Percentiles rank a stretch among this genome's conserved stretches.
These are phyloP conservation scores for Penicillium lividum DNA, from an alignment of 495 filamentous ascomycete species.

Conservation along the genomic window DNA sequence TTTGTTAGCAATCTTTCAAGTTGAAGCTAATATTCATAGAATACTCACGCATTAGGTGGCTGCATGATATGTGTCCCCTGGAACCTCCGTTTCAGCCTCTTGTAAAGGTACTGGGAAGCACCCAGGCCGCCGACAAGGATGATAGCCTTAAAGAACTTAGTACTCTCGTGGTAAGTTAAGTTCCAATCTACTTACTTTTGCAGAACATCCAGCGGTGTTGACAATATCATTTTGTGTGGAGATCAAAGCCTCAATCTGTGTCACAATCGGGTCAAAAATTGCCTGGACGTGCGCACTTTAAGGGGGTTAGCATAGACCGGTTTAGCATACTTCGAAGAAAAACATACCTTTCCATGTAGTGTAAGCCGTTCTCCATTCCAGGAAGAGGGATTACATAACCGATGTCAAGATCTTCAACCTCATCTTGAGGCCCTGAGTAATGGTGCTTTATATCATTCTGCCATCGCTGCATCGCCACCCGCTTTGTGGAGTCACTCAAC, in stretches of 20 bases:
- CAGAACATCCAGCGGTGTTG: not conserved
- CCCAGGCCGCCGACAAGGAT: conserved; percentile 75
- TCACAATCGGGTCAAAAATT: conserved; percentile 60
- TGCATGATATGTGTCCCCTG: conserved; percentile 56
- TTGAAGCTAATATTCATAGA: not conserved
- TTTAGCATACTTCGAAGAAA: not conserved
- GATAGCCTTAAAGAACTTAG: conserved; percentile 40
- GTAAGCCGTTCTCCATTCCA: conserved; percentile 22
- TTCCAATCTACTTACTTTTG: conserved; percentile 17
- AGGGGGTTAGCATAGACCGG: not conserved
- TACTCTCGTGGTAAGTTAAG: conserved; percentile 2
- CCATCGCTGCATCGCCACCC: conserved; percentile 21
- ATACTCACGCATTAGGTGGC: conserved; percentile 54
- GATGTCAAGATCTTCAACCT: conserved; percentile 7
- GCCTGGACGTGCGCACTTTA: conserved; percentile 41
- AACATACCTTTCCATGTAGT: conserved; percentile 23
- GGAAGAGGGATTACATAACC: conserved; percentile 23
- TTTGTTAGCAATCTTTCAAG: not conserved
- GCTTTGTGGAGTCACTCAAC: conserved; percentile 6
- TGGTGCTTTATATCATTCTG: conserved; percentile 27
- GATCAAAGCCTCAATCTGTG: conserved; percentile 59
- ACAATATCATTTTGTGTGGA: conserved; percentile 55
- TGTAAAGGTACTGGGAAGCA: conserved; percentile 64
- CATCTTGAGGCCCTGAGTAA: conserved; percentile 9
- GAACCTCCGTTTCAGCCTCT: conserved; percentile 46